A percentile compares a stretch with the other conserved stretches of the same genome.
Evolutionary conservation across 179 eudicot species (phyloP).

Genomic region (Silene vulgaris): DNA sequence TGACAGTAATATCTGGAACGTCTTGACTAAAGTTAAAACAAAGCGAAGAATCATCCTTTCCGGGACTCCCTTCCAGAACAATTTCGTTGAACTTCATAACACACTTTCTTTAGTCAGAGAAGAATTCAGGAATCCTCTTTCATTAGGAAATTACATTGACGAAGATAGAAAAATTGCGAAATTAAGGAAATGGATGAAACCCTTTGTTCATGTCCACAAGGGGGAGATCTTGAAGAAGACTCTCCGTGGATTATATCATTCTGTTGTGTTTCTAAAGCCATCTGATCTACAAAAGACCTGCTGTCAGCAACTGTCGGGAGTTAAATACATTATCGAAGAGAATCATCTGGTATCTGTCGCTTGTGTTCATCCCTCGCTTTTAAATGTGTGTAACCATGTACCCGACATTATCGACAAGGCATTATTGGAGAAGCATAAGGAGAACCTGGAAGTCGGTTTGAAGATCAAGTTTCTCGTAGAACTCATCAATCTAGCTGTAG

Average conservation of each 20-base stretch:
- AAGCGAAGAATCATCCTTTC: slow-evolving; percentile 37
- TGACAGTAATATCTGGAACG: slow-evolving; percentile 29
- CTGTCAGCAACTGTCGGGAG: slow-evolving; percentile 11
- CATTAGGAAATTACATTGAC: not conserved
- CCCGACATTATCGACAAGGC: slow-evolving; percentile 6
- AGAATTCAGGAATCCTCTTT: slow-evolving; percentile 26
- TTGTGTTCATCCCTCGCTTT: slow-evolving; percentile 32
- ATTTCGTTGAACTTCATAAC: slow-evolving; percentile 37
- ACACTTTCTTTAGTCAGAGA: slow-evolving; percentile 32
- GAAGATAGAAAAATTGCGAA: slow-evolving; percentile 20
- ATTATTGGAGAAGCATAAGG: slow-evolving; percentile 2
- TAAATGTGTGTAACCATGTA: not conserved
- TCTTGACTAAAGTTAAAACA: slow-evolving; percentile 28
- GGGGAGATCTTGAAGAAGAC: slow-evolving; percentile 29
- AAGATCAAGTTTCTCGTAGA: slow-evolving; percentile 32
- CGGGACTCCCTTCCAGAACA: slow-evolving; percentile 47
- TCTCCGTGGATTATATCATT: slow-evolving; percentile 53
- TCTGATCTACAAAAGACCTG: slow-evolving; percentile 36
- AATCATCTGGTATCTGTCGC: slow-evolving; percentile 26
- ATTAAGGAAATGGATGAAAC: slow-evolving; percentile 32
- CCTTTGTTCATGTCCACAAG: slow-evolving; percentile 55
- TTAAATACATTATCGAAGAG: slow-evolving; percentile 11
- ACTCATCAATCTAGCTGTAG: slow-evolving; percentile 29
- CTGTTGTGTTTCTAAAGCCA: slow-evolving; percentile 45
- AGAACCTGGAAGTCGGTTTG: slow-evolving; percentile 28